Conservation (phyloP, 139 green algal genomes). For the Parachlorella kessleri region DNA sequence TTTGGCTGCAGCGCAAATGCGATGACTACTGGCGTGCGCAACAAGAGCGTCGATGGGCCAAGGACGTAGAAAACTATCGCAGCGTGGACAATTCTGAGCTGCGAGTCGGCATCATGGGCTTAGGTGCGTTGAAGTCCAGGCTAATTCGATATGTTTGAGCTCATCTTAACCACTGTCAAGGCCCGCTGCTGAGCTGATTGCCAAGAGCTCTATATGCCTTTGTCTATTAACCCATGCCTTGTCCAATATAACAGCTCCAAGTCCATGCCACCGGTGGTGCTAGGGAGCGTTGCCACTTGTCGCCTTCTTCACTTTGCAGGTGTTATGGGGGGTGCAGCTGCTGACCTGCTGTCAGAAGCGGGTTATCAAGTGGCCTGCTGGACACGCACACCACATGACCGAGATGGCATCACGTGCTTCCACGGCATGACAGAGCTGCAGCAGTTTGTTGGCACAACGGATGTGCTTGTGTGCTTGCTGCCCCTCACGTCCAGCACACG, state of each 20-base stretch:
- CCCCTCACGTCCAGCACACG: constrained; percentile 54
- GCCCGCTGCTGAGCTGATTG: no score
- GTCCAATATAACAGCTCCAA: no score
- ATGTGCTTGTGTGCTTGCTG: constrained; percentile 68
- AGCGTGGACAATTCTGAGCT: constrained; percentile 41
- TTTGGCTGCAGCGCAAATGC: constrained; percentile 15
- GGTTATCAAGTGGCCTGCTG: constrained; percentile 62
- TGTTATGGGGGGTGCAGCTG: constrained; percentile 47
- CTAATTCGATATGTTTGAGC: no score
- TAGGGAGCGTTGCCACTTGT: no score
- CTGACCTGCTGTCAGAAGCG: constrained; percentile 31
- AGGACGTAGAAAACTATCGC: constrained; percentile 32
- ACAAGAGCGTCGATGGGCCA: constrained; percentile 32
- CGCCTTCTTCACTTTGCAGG: no score
- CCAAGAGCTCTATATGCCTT: no score
- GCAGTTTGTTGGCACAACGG: constrained; percentile 30
- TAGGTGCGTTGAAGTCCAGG: constrained; percentile 29
- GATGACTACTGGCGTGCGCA: constrained; percentile 39
- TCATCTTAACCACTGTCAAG: no score
- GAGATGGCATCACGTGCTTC: constrained; percentile 21
- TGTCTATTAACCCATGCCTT: no score
- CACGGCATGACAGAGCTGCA: constrained; percentile 32
- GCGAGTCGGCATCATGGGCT: constrained; percentile 31
- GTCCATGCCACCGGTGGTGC: no score
- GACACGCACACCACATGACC: constrained; percentile 25